Conservation (phyloP, 768 basidiomycete genomes). For the Mycena galericulata region DNA sequence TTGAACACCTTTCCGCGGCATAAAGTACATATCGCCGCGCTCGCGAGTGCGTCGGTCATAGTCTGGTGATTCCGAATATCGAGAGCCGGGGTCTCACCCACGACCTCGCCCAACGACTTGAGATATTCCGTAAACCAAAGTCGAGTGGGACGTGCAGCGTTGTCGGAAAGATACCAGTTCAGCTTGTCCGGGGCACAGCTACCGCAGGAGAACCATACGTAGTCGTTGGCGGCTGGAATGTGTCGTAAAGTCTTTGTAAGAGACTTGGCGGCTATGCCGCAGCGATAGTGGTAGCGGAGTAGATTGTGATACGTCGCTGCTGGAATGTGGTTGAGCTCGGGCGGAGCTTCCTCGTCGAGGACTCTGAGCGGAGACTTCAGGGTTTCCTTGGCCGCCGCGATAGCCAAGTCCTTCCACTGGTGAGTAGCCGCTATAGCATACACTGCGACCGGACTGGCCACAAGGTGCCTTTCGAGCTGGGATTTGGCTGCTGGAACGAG, state of each 20-base stretch:
- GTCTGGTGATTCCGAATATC: background rate
- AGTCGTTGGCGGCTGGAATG: too few relatives aligned
- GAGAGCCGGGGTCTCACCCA: background rate
- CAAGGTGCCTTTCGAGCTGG: background rate
- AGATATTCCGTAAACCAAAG: conserved; percentile 13
- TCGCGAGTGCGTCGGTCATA: background rate
- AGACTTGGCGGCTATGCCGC: too few relatives aligned
- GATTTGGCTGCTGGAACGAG: background rate
- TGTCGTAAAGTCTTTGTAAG: too few relatives aligned
- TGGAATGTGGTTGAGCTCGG: too few relatives aligned
- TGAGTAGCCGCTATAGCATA: background rate
- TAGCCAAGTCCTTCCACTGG: too few relatives aligned
- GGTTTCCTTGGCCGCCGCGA: too few relatives aligned
- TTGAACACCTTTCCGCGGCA: conserved; percentile 4
- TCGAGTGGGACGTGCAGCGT: background rate
- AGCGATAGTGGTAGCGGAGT: too few relatives aligned
- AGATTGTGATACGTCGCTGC: too few relatives aligned
- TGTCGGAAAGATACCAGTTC: background rate
- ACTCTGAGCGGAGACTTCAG: too few relatives aligned
- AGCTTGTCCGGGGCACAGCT: background rate
- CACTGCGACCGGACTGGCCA: background rate
- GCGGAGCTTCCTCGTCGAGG: too few relatives aligned
- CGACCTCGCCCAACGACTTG: background rate
- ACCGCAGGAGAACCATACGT: background rate
- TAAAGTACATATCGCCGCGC: background rate